phyloP scores from a whole-genome alignment of 768 basidiomycete genomes.

The Auricularia auricula-judae region DNA sequence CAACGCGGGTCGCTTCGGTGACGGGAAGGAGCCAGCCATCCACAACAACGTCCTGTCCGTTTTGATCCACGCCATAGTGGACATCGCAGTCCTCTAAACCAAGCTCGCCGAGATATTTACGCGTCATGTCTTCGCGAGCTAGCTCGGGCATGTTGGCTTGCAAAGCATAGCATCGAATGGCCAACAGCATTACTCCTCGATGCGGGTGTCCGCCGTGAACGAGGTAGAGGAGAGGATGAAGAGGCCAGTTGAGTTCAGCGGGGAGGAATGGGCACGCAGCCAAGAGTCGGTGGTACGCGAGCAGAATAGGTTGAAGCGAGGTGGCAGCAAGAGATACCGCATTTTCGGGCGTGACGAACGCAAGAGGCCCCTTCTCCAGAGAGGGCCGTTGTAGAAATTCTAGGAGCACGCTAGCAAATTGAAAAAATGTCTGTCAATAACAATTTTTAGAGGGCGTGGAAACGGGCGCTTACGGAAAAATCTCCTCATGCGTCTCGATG shows the following conservation, averaged over 20 bases:
- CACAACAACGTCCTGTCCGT: constrained; percentile 32
- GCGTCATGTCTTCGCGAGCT: constrained; percentile 58
- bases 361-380: constrained; percentile 44
- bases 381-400: constrained; percentile 33
- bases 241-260: constrained; percentile 46
- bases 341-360: constrained; percentile 22
- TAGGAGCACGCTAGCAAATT: constrained; percentile 40
- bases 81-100: constrained; percentile 52
- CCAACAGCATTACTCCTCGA: constrained; percentile 50
- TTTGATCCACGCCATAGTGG: constrained; percentile 38
- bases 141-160: constrained; percentile 72
- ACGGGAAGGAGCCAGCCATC: constrained; percentile 82
- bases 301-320: constrained; percentile 56
- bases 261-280: constrained; percentile 64
- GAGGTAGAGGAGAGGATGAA: constrained; percentile 30
- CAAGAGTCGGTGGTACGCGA: constrained; percentile 75
- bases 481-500: constrained; percentile 17
- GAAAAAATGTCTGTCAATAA: constrained; percentile 4
- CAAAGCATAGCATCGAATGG: constrained; percentile 67
- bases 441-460: not conserved
- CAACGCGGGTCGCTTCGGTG: constrained; percentile 53
- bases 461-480: constrained; percentile 20
- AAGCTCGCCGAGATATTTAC: constrained; percentile 45
- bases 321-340: constrained; percentile 24
- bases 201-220: constrained; percentile 47